Percentiles rank a stretch among this genome's conserved stretches.
phyloP scores from a whole-genome alignment of 2,329 filamentous ascomycete species.

The Xylariaceae sp. region DNA sequence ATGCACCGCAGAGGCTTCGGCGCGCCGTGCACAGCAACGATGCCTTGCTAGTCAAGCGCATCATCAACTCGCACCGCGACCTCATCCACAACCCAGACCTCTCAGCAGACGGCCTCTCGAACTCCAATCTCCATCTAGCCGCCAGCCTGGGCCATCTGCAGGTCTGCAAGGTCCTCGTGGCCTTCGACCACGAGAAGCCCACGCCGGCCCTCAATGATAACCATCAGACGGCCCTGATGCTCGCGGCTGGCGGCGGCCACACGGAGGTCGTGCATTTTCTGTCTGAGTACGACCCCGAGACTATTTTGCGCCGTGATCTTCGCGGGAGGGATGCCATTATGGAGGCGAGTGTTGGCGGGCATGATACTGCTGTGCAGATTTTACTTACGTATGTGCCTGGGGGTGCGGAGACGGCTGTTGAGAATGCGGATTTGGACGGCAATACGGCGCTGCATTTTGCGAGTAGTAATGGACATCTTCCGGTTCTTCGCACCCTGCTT shows the following conservation, averaged over 20 bases:
- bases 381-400: slow-evolving; percentile 56
- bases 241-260: slow-evolving; percentile 65
- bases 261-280: slow-evolving; percentile 70
- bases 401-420: slow-evolving; percentile 50
- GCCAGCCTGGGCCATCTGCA: slow-evolving; percentile 65
- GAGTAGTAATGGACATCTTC: slow-evolving; percentile 71
- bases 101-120: slow-evolving; percentile 61
- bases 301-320: slow-evolving; percentile 60
- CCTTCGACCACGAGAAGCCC: slow-evolving; percentile 68
- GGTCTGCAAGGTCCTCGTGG: slow-evolving; percentile 65
- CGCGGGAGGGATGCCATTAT: slow-evolving; percentile 68
- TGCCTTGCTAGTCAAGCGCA: slow-evolving; percentile 65
- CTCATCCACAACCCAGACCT: slow-evolving; percentile 76
- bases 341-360: slow-evolving; percentile 55
- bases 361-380: slow-evolving; percentile 61
- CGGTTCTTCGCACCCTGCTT: slow-evolving; percentile 70
- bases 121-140: slow-evolving; percentile 79
- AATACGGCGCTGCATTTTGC: slow-evolving; percentile 87
- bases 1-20: slow-evolving; percentile 69
- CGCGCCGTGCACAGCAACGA: slow-evolving; percentile 77
- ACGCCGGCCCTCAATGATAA: slow-evolving; percentile 72
- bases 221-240: slow-evolving; percentile 75
- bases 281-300: slow-evolving; percentile 56
- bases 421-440: slow-evolving; percentile 61
- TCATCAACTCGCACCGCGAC: slow-evolving; percentile 65